Evolutionary conservation across 2,329 filamentous ascomycete genomes (phyloP).

Genomic region (Fusarium mundagurra): DNA sequence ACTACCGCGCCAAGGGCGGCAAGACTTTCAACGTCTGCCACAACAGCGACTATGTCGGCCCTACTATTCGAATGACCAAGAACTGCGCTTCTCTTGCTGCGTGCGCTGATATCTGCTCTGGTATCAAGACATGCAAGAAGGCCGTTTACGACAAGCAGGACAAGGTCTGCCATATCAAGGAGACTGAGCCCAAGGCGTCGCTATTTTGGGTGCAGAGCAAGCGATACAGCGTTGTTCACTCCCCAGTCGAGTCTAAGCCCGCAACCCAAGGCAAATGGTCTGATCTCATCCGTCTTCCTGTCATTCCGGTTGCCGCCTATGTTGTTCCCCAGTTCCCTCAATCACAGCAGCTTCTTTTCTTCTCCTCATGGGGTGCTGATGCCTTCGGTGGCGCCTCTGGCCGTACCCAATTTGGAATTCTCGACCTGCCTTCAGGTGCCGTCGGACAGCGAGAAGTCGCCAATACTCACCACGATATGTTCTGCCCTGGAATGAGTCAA

Average conservation of each 20-base stretch:
- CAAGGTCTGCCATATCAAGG: slow-evolving; percentile 35
- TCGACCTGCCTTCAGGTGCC: slow-evolving; percentile 16
- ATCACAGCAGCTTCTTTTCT: slow-evolving; percentile 25
- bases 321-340: slow-evolving; percentile 28
- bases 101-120: slow-evolving; percentile 29
- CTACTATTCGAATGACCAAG: slow-evolving; percentile 5
- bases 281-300: slow-evolving; percentile 24
- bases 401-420: slow-evolving; percentile 22
- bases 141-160: slow-evolving; percentile 35
- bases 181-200: slow-evolving; percentile 12
- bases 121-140: slow-evolving; percentile 14
- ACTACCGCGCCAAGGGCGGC: slow-evolving; percentile 15
- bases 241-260: not conserved
- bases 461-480: slow-evolving; percentile 64
- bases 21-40: slow-evolving; percentile 19
- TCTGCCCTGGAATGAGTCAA: slow-evolving; percentile 64
- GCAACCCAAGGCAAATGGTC: slow-evolving; percentile 18
- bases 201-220: slow-evolving; percentile 32
- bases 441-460: slow-evolving; percentile 40
- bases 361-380: slow-evolving; percentile 27
- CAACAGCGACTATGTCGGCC: slow-evolving; percentile 21
- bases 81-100: slow-evolving; percentile 16
- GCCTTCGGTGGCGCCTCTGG: slow-evolving; percentile 33
- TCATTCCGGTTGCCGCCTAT: slow-evolving; percentile 32
- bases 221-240: slow-evolving; percentile 23